Percentiles rank a stretch among this genome's conserved stretches.
phyloP scores from a whole-genome alignment of 148 eudicot species.

The Rhododendron henanense region DNA sequence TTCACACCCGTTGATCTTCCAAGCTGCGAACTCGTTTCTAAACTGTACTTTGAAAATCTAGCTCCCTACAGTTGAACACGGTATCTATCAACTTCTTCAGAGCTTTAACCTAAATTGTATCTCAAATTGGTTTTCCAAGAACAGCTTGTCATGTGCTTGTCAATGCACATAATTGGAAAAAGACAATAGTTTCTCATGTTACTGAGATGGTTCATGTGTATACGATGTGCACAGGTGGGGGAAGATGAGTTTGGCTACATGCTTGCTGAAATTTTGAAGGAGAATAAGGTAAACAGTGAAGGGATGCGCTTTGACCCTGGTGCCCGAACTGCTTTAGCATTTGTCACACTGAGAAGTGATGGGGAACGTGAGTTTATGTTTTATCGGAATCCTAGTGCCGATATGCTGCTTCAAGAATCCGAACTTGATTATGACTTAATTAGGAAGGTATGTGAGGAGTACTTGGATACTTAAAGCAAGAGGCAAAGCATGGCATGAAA shows the following conservation, averaged over 20 bases:
- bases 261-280: slow-evolving; percentile 88
- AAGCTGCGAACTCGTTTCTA: neutral
- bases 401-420: slow-evolving; percentile 87
- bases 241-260: slow-evolving; percentile 99
- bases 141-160: neutral
- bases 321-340: slow-evolving; percentile 98
- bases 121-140: neutral
- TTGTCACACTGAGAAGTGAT: slow-evolving; percentile 82
- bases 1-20: neutral
- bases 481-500: neutral
- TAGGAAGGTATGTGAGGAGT: slow-evolving; percentile 48
- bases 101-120: neutral
- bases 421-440: slow-evolving; percentile 88
- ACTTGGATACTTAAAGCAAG: neutral
- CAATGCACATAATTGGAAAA: neutral
- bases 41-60: neutral
- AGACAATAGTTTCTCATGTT: neutral
- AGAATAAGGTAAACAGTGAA: slow-evolving; percentile 81
- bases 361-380: slow-evolving; percentile 99
- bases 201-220: neutral
- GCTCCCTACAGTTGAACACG: neutral
- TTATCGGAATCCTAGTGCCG: slow-evolving; percentile 99
- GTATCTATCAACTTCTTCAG: neutral
- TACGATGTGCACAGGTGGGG: slow-evolving; percentile 63
- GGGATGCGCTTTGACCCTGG: slow-evolving; percentile 97